Percentiles rank a stretch among this genome's conserved stretches.
These are phyloP conservation scores for Hyaloscypha finlandica DNA, from an alignment of 495 filamentous ascomycete genomes.

Conservation along the genomic window DNA sequence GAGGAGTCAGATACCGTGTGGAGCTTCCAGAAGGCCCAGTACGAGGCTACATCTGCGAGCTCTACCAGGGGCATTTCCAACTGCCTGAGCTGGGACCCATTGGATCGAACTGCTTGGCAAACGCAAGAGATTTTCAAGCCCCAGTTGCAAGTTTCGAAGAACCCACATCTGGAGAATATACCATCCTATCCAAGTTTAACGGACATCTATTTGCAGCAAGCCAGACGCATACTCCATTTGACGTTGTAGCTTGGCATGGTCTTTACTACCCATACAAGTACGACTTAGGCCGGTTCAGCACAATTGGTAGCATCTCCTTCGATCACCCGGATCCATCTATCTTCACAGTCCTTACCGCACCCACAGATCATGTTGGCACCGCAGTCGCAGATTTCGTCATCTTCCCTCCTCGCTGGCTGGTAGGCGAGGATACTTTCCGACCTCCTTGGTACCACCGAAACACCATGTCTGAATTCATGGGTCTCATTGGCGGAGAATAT, in stretches of 20 bases:
- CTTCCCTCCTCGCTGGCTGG: slow-evolving; percentile 81
- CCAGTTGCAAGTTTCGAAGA: slow-evolving; percentile 78
- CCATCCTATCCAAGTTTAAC: slow-evolving; percentile 75
- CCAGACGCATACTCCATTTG: slow-evolving; percentile 75
- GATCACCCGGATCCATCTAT: slow-evolving; percentile 84
- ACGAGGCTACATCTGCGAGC: slow-evolving; percentile 83
- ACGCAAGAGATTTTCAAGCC: slow-evolving; percentile 84
- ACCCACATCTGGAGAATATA: slow-evolving; percentile 51
- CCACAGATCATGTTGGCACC: slow-evolving; percentile 62
- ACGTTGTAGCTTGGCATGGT: slow-evolving; percentile 81
- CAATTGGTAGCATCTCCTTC: slow-evolving; percentile 72
- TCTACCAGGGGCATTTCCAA: slow-evolving; percentile 82
- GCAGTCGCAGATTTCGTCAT: slow-evolving; percentile 83
- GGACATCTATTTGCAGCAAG: slow-evolving; percentile 73
- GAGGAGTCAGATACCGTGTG: slow-evolving; percentile 79
- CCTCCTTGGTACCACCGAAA: slow-evolving; percentile 84
- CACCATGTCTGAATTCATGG: slow-evolving; percentile 86
- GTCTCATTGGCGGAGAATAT: slow-evolving; percentile 67
- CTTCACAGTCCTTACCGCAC: slow-evolving; percentile 76
- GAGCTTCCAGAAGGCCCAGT: slow-evolving; percentile 51
- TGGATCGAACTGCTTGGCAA: slow-evolving; percentile 84
- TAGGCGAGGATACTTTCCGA: slow-evolving; percentile 75
- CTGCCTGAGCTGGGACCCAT: slow-evolving; percentile 91
- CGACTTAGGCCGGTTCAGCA: slow-evolving; percentile 77
- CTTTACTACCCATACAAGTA: slow-evolving; percentile 85